Evolutionary conservation across 148 eudicot genomes (phyloP).

Genomic region (Rhododendron vialii): DNA sequence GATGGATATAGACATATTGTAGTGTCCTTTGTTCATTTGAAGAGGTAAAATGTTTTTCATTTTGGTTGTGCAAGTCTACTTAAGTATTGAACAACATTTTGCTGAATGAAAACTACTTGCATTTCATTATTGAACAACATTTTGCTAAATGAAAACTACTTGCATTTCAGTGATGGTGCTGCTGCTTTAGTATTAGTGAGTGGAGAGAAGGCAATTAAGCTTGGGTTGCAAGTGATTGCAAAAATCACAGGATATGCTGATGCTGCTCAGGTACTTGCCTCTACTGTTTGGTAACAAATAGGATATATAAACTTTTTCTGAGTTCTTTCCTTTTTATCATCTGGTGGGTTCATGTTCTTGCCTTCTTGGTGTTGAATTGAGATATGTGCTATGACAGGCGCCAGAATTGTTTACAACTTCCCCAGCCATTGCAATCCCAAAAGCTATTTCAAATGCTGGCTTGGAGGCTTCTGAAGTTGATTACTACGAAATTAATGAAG

Average conservation of each 20-base stretch:
- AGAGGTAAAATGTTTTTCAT: background rate
- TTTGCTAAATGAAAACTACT: slow-evolving; percentile 7
- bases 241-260: slow-evolving; percentile 91
- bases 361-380: slow-evolving; percentile 8
- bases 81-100: background rate
- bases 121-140: slow-evolving; percentile 18
- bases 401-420: slow-evolving; percentile 91
- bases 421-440: slow-evolving; percentile 91
- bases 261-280: slow-evolving; percentile 76
- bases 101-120: slow-evolving; percentile 8
- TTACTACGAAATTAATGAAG: slow-evolving; percentile 94
- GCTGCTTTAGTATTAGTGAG: slow-evolving; percentile 95
- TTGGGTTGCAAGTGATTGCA: slow-evolving; percentile 80
- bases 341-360: slow-evolving; percentile 2
- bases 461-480: slow-evolving; percentile 81
- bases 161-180: slow-evolving; percentile 83
- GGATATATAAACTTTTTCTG: background rate
- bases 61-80: slow-evolving; percentile 4
- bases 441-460: slow-evolving; percentile 89
- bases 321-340: background rate
- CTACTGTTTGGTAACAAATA: background rate
- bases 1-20: background rate
- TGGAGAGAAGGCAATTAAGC: slow-evolving; percentile 81
- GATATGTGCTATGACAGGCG: slow-evolving; percentile 37
- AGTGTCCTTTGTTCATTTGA: background rate